Evolutionary conservation across 163 green algal species (phyloP), one percentile per base, ranked within the genome.

Genomic region (Picocystis sp.): DNA sequence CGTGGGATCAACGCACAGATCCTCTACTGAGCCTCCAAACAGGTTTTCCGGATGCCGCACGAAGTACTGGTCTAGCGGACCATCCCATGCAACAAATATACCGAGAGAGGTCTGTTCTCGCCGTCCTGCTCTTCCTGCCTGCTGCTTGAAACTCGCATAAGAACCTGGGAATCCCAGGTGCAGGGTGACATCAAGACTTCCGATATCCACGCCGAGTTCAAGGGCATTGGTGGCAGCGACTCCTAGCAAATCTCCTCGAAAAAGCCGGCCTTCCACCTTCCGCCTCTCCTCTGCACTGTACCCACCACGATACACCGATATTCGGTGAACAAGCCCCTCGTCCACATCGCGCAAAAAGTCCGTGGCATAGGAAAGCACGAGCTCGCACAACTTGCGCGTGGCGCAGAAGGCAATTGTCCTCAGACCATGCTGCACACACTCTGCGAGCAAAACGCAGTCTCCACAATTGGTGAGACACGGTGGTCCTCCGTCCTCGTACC

Each of bases 391-490:
- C 74, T 97, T 97, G 55, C 80, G 69, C 1, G 78, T 90, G 60
- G 84, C 86, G 71, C 89, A 97, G 61, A 98, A 98, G 3, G 89
- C 89, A n/a, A 98, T 81, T n/a, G 78, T 91, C 22, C 76, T 61
- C 51, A 94, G 62, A 2, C 79, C 79, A 65, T 97, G 89, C 69
- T 89, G 78, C 15, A 91, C 66, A 66, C 50, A 85, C 64, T 60
- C 73, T 42, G 76, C 76, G 50, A 92, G 65, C 50, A 94, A 72
- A 86, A 52, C 13, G 70, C 66, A 15, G 89, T 71, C 71, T 98
- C 89, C 53, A 96, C 78, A 24, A 98, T 96, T 19, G 89, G 83
- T 53, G 66, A 84, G 43, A 23, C 49, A 19, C 46, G 47, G 3
- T 41, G 48, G 11, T 59, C 53, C 35, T 59, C 53, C 53, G 24